Conservation (phyloP, 768 basidiomycete genomes). For the Leucocoprinus leucothites region DNA sequence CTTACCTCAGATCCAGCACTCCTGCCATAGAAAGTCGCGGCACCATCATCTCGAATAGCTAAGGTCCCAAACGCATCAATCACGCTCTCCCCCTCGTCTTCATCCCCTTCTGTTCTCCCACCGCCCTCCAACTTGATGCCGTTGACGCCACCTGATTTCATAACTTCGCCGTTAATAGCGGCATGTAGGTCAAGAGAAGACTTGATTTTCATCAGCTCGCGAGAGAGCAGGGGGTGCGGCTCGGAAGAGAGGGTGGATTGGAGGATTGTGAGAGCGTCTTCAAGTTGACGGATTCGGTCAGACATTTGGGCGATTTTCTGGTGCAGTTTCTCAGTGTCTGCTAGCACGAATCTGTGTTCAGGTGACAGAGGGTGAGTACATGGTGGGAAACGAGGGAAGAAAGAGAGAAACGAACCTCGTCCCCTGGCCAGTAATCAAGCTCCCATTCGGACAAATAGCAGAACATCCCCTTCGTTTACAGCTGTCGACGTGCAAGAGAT, state of each 20-base stretch:
- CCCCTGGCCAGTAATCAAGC: constrained; percentile 73
- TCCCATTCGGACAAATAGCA: constrained; percentile 77
- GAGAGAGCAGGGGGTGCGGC: constrained; percentile 54
- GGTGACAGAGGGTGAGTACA: neutral
- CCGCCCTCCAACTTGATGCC: neutral
- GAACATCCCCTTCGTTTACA: constrained; percentile 75
- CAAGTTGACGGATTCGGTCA: constrained; percentile 67
- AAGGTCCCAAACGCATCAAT: constrained; percentile 71
- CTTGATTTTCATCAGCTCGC: constrained; percentile 63
- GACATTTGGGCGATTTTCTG: constrained; percentile 66
- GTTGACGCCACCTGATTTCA: constrained; percentile 10
- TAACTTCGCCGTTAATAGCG: constrained; percentile 40
- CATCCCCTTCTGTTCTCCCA: constrained; percentile 19
- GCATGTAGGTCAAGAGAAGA: constrained; percentile 67
- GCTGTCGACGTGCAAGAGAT: constrained; percentile 18
- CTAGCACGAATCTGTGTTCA: constrained; percentile 57
- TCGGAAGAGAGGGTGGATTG: constrained; percentile 49
- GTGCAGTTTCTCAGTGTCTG: constrained; percentile 69
- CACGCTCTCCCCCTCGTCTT: constrained; percentile 45
- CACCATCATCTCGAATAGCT: constrained; percentile 67
- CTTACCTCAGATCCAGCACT: constrained; percentile 71
- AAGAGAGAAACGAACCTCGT: constrained; percentile 50
- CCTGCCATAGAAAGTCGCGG: constrained; percentile 68
- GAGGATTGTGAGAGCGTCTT: constrained; percentile 59
- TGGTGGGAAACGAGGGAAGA: constrained; percentile 6